These are phyloP conservation scores for Funneliformis geosporum DNA, from an alignment of 192 early-diverging fungal species.

Conservation along the genomic window DNA sequence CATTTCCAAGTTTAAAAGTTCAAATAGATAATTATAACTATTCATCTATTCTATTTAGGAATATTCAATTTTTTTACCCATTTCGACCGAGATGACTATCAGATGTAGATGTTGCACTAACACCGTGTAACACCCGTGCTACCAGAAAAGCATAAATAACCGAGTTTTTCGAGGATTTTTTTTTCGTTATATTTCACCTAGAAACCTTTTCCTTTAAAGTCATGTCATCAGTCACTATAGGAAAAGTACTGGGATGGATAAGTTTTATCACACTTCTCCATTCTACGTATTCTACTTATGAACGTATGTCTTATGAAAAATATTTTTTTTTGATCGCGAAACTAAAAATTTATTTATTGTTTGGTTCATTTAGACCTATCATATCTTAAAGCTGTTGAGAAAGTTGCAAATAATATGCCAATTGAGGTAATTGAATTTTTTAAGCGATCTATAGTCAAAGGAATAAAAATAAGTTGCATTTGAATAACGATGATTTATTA, in stretches of 20 bases:
- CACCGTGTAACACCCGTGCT: no score
- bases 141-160: no score
- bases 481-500: not conserved
- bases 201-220: not conserved
- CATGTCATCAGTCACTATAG: not conserved
- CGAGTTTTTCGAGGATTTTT: no score
- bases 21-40: not conserved
- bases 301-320: constrained; percentile 38
- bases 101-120: no score
- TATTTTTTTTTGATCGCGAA: not conserved
- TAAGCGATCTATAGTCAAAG: not conserved
- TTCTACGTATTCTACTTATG: constrained; percentile 52
- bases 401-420: constrained; percentile 38
- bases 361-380: constrained; percentile 41
- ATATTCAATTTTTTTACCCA: not conserved
- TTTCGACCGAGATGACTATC: not conserved
- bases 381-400: constrained; percentile 49
- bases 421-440: constrained; percentile 37
- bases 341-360: not conserved
- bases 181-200: no score
- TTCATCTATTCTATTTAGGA: not conserved
- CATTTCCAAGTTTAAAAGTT: constrained; percentile 39
- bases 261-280: constrained; percentile 43
- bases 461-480: not conserved
- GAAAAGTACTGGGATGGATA: constrained; percentile 32